Base-by-base conservation (phyloP, 805 yeast species). In the Phaffomyces opuntiae region DNA sequence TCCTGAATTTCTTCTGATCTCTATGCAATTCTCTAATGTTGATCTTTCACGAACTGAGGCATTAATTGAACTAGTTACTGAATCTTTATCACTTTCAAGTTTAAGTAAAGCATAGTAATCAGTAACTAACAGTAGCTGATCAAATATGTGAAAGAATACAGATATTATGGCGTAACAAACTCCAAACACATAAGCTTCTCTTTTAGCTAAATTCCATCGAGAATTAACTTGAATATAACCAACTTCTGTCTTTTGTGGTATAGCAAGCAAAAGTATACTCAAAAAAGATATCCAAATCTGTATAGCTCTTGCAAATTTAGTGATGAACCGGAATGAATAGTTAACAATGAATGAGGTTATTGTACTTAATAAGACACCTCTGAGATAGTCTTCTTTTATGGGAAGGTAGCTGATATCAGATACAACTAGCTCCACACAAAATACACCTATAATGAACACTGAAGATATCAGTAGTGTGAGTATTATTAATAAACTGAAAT, bases 141-240 rank as follows among this genome's bases (percentile, higher is more conserved):
- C 72, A 36, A 61, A 59, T 11, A 67, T 35, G 31, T 68, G 58
- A 64, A 69, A 68, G 2, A 59, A 57, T 12, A 65, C 50, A 34
- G 50, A 51, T 0, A 49, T 39, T 14, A 42, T 32, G 19, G 50
- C 43, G 39, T 52, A 53, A 34, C 50, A 47, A 2, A 51, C 47
- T 4, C 72, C 74, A 49, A 68, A 69, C 8, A 68, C 46, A 44
- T 59, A 69, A 2, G 68, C 61, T 51, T 69, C 71, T 39, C 67
- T 59, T 37, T 67, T 70, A 3, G 66, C 65, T n/a, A 70, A 57
- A 41, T 68, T 70, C 70, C 72, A 70, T 24, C 46, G 42, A 2
- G 60, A 52, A 33, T 51, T 45, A 14, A 57, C 52, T 13, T 43
- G 46, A 13, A 49, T 52, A 8, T 47, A 45, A 24, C 60, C 62